phyloP scores from a whole-genome alignment of 306 rosid genomes.

The Prunus fruticosa region DNA sequence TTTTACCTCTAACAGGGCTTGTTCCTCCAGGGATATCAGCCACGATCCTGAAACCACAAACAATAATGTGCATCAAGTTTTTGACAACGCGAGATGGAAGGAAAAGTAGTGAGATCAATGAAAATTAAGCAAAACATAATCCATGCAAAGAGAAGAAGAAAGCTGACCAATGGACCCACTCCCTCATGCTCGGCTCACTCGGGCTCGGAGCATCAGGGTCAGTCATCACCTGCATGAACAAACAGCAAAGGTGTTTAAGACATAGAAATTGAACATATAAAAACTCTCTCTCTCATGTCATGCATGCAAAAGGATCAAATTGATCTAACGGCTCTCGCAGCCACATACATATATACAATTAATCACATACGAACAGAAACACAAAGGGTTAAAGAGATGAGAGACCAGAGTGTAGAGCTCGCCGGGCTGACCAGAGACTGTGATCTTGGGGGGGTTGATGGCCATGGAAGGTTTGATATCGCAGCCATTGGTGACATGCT shows the following conservation, averaged over 20 bases:
- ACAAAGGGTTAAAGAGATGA: neutral
- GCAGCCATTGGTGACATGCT: conserved; percentile 84
- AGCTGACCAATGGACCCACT: conserved; percentile 75
- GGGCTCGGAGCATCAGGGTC: conserved; percentile 98
- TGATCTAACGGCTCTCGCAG: neutral
- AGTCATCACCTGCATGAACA: conserved; percentile 67
- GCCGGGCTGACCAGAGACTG: conserved; percentile 44
- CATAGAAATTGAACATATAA: too few species aligned
- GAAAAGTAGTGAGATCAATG: neutral
- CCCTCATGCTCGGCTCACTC: conserved; percentile 88
- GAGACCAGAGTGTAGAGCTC: conserved; percentile 73
- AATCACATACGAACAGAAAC: too few species aligned
- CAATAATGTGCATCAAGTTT: neutral
- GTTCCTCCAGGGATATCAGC: conserved; percentile 82
- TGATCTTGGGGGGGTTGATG: conserved; percentile 52
- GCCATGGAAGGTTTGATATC: conserved; percentile 77
- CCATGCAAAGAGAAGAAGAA: neutral
- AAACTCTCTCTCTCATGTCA: neutral
- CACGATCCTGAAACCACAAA: conserved; percentile 54
- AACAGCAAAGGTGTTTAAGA: neutral
- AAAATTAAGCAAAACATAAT: neutral
- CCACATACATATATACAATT: too few species aligned
- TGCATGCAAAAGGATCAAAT: conserved; percentile 8
- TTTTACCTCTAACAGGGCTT: conserved; percentile 54
- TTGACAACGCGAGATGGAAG: neutral